Evolutionary conservation across 176 grass and related monocot species (phyloP).

Genomic region (Miscanthus lutarioriparius): DNA sequence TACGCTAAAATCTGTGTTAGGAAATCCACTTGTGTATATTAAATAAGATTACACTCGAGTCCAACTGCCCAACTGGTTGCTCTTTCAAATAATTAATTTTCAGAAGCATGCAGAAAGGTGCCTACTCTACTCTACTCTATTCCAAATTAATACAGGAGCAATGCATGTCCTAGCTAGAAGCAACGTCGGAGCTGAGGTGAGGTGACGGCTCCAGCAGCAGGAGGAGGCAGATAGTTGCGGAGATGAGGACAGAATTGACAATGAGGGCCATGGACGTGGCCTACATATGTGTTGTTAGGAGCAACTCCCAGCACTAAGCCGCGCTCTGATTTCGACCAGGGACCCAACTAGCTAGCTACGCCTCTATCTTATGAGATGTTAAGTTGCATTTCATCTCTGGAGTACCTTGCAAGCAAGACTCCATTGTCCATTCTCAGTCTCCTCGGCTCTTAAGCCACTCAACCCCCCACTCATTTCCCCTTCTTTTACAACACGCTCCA

Average conservation of each 20-base stretch:
- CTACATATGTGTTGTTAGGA: conserved; percentile 29
- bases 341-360: conserved; percentile 3
- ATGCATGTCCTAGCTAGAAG: conserved; percentile 18
- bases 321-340: conserved; percentile 47
- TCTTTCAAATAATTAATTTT: background rate
- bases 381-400: conserved; percentile 38
- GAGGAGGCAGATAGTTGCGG: no score
- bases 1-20: conserved; percentile 10
- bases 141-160: background rate
- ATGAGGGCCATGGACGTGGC: no score
- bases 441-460: conserved; percentile 32
- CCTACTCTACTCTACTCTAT: background rate
- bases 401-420: conserved; percentile 75
- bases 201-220: no score
- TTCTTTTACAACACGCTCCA: conserved; percentile 34
- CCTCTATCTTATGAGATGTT: conserved; percentile 31
- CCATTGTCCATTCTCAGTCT: background rate
- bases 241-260: no score
- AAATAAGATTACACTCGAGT: background rate
- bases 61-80: background rate
- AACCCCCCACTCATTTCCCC: conserved; percentile 34
- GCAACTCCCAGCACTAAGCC: conserved; percentile 52
- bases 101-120: conserved; percentile 44
- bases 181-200: conserved; percentile 31
- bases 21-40: background rate